Percentiles rank a stretch among this genome's conserved stretches.
Conservation (phyloP, 768 basidiomycete species). For the Gloeostereum incarnatum region DNA sequence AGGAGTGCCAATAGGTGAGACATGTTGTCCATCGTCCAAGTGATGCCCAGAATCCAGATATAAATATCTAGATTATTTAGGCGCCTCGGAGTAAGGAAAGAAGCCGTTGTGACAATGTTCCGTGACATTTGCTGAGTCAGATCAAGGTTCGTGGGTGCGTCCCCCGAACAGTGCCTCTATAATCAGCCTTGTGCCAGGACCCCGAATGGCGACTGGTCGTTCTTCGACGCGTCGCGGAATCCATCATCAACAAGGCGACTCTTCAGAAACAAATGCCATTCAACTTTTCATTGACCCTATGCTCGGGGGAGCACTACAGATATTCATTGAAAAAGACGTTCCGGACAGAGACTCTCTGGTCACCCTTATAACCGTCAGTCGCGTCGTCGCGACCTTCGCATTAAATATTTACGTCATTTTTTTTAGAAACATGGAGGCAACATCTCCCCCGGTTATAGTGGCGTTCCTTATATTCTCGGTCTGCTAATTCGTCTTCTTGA, state of each 20-base stretch:
- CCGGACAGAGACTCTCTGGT: constrained; percentile 55
- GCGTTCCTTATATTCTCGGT: constrained; percentile 77
- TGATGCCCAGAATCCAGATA: too few species aligned
- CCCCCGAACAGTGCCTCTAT: too few species aligned
- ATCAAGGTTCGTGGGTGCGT: too few species aligned
- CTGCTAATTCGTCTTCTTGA: constrained; percentile 15
- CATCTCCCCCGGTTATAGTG: constrained; percentile 68
- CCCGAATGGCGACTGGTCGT: too few species aligned
- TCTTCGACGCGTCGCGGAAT: too few species aligned
- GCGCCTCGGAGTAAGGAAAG: too few species aligned
- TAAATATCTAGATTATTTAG: too few species aligned
- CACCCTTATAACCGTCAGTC: constrained; percentile 57
- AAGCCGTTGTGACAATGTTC: too few species aligned
- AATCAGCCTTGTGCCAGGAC: too few species aligned
- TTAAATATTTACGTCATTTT: constrained; percentile 2
- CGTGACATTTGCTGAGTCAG: too few species aligned
- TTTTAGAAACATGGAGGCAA: constrained; percentile 69
- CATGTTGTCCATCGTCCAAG: too few species aligned
- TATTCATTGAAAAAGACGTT: constrained; percentile 80
- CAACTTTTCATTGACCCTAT: constrained; percentile 76
- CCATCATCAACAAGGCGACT: constrained; percentile 10
- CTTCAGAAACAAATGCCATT: constrained; percentile 10
- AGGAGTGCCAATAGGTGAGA: too few species aligned
- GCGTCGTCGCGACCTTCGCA: constrained; percentile 6
- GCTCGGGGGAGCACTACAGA: constrained; percentile 63